These are phyloP conservation scores for Blastobotrys raffinosifermentans DNA, from an alignment of 1,139 yeast species.

Conservation along the genomic window DNA sequence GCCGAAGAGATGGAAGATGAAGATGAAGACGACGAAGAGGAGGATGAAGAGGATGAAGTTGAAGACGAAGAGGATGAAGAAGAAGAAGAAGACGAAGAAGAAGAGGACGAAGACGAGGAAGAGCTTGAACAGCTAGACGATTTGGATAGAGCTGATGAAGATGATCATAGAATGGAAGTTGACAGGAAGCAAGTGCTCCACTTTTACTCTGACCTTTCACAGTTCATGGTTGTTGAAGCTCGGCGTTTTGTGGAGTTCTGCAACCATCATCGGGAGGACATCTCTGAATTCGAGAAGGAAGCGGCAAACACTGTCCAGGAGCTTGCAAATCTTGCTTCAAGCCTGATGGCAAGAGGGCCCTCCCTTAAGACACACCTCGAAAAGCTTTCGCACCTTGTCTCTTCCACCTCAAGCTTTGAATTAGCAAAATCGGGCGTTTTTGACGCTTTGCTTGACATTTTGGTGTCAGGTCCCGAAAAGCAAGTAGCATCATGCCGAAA, in stretches of 20 bases:
- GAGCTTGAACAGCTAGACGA: slow-evolving; percentile 28
- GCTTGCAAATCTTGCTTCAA: slow-evolving; percentile 15
- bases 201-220: slow-evolving; percentile 16
- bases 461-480: slow-evolving; percentile 31
- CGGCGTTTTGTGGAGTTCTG: slow-evolving; percentile 12
- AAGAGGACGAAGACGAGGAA: slow-evolving; percentile 17
- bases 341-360: slow-evolving; percentile 14
- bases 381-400: slow-evolving; percentile 34
- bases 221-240: slow-evolving; percentile 17
- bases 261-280: slow-evolving; percentile 22
- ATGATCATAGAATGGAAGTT: slow-evolving; percentile 11
- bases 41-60: slow-evolving; percentile 18
- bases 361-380: slow-evolving; percentile 39
- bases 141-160: slow-evolving; percentile 26
- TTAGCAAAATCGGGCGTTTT: slow-evolving; percentile 64
- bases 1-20: slow-evolving; percentile 18
- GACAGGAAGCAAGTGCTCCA: slow-evolving; percentile 4
- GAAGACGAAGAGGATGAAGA: slow-evolving; percentile 19
- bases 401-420: slow-evolving; percentile 65
- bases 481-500: slow-evolving; percentile 20
- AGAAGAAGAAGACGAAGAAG: slow-evolving; percentile 15
- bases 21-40: slow-evolving; percentile 22
- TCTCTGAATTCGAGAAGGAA: slow-evolving; percentile 27
- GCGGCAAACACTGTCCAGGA: slow-evolving; percentile 20
- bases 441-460: slow-evolving; percentile 40